These are phyloP conservation scores for Turnera subulata DNA, from an alignment of 345 rosid genomes.

Conservation along the genomic window DNA sequence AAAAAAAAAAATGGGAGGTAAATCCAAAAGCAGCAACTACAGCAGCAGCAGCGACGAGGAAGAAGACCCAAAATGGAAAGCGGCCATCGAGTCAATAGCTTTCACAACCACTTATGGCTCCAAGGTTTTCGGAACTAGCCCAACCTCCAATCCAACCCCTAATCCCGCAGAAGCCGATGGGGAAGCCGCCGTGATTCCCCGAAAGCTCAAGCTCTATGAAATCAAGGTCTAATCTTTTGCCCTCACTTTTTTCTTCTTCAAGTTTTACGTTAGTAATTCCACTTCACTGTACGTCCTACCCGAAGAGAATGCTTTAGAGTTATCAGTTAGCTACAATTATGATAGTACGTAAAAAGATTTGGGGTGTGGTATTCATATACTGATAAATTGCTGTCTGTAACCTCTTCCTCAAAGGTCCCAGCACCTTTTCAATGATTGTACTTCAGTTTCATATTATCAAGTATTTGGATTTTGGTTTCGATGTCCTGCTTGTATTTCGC, in stretches of 20 bases:
- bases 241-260: neutral
- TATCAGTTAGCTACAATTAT: too few relatives aligned
- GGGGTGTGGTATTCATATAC: neutral
- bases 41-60: conserved; percentile 64
- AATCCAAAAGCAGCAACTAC: conserved; percentile 34
- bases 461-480: too few relatives aligned
- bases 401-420: too few relatives aligned
- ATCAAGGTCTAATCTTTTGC: conserved; percentile 53
- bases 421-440: too few relatives aligned
- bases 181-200: conserved; percentile 33
- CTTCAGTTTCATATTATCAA: too few relatives aligned
- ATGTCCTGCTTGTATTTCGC: too few relatives aligned
- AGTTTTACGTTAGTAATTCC: neutral
- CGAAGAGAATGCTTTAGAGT: too few relatives aligned
- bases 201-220: conserved; percentile 66
- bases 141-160: conserved; percentile 13
- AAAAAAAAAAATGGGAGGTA: conserved; percentile 25
- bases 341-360: neutral
- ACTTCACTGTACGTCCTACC: neutral
- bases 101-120: conserved; percentile 46
- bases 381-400: too few relatives aligned
- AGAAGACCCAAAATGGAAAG: conserved; percentile 70
- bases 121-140: conserved; percentile 22
- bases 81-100: conserved; percentile 66
- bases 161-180: conserved; percentile 12